These are phyloP conservation scores for Bipolaris cookei DNA, from an alignment of 2,329 filamentous ascomycete species.

Conservation along the genomic window DNA sequence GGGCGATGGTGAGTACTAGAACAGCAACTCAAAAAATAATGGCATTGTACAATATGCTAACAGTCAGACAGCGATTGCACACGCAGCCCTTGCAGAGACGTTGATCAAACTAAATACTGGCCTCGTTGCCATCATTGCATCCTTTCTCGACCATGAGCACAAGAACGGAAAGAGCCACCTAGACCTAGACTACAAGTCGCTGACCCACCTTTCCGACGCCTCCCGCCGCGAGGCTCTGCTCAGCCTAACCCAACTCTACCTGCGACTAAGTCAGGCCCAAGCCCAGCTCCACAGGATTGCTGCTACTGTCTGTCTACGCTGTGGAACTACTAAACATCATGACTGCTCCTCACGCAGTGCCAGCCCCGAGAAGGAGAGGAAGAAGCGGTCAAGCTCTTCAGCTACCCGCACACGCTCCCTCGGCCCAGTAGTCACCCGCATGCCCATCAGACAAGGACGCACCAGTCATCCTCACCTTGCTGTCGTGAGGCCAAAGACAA, in stretches of 20 bases:
- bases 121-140: conserved; percentile 54
- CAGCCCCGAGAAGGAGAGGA: conserved; percentile 34
- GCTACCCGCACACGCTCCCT: conserved; percentile 28
- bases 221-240: conserved; percentile 54
- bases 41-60: conserved; percentile 3
- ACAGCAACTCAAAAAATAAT: not conserved
- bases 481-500: conserved; percentile 44
- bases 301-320: conserved; percentile 27
- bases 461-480: conserved; percentile 46
- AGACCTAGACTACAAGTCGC: conserved; percentile 52
- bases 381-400: conserved; percentile 23
- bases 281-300: conserved; percentile 37
- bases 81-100: conserved; percentile 54
- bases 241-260: conserved; percentile 51
- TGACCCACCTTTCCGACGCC: conserved; percentile 55
- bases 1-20: conserved; percentile 51
- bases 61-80: conserved; percentile 49
- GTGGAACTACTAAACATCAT: conserved; percentile 34
- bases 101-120: conserved; percentile 56
- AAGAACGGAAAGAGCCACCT: conserved; percentile 39
- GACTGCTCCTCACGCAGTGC: conserved; percentile 28
- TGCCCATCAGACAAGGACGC: conserved; percentile 34
- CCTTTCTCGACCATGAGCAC: conserved; percentile 50
- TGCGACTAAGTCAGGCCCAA: conserved; percentile 48
- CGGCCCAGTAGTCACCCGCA: conserved; percentile 38